Evolutionary conservation across 805 yeast species (phyloP), one percentile per base, ranked within the genome.

Genomic region (Metschnikowia picachoensis): DNA sequence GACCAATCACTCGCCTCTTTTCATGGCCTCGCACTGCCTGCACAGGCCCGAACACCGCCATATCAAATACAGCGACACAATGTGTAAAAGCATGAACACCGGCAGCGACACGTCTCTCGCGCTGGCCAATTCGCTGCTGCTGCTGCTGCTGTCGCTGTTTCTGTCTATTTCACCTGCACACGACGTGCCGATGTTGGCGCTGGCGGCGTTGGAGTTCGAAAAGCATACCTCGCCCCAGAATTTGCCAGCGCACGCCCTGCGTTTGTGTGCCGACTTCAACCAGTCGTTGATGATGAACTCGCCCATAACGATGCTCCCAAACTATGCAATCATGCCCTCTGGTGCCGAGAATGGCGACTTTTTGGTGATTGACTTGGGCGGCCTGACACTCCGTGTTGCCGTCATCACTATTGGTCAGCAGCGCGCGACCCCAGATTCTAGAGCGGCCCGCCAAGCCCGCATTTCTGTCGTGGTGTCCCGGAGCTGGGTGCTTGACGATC

Each of bases 341-440:
- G 76, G 76, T 7, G 37, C 56, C 15, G 66, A 35, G 65, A 40
- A 27, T 51, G 76, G 75, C 27, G 61, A 68, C 34, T 76, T 48
- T 61, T 66, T 72, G 57, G 76, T 66, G 16, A 62, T 79, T n/a
- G 85, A 79, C 50, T 60, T 79, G 40, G 85, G 85, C 5, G 85
- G 85, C 2, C 73, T 79, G 1, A 79, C 83, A 1, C 59, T 79
- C 16, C 64, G 82, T 30, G 61, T 74, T 4, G 67, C 75, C 2
- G 67, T 70, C 30, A 61, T 72, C 10, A 46, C 58, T 16, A 66
- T 72, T n/a, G 60, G 55, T n/a, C 48, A 54, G 4, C 56, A 61
- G 7, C 30, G 15, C 25, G 7, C 41, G 16, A 28, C 9, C 16
- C 37, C 32, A 10, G 33, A 13, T 28, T 15, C 16, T 30, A 29